phyloP scores from a whole-genome alignment of 768 basidiomycete species.

The Mycena rebaudengoi region DNA sequence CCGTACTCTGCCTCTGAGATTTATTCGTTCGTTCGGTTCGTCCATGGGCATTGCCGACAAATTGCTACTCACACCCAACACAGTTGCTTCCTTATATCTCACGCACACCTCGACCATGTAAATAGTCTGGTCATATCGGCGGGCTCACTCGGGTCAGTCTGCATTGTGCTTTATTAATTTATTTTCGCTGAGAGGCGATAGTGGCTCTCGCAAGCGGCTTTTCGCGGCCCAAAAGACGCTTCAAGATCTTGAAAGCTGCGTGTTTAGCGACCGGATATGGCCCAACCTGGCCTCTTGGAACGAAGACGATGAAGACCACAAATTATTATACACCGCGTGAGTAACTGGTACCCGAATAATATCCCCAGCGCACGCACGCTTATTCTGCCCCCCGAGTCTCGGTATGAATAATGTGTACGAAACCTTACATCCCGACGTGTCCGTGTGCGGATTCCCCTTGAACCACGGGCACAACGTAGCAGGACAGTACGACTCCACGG shows the following conservation, averaged over 20 bases:
- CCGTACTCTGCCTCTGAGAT: conserved; percentile 55
- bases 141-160: conserved; percentile 80
- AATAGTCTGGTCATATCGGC: conserved; percentile 84
- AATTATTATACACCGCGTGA: conserved; percentile 72
- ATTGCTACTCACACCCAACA: neutral
- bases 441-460: conserved; percentile 72
- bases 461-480: conserved; percentile 71
- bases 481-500: conserved; percentile 77
- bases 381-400: conserved; percentile 49
- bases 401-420: conserved; percentile 61
- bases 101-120: conserved; percentile 93
- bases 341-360: too few species aligned
- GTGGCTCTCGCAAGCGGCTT: conserved; percentile 68
- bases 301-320: conserved; percentile 64
- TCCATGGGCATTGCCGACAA: neutral
- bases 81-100: conserved; percentile 87
- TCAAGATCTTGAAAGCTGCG: conserved; percentile 69
- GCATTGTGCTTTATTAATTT: too few species aligned
- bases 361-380: too few species aligned
- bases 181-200: too few species aligned
- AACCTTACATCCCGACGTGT: conserved; percentile 60
- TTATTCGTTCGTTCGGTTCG: conserved; percentile 61
- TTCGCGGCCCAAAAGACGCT: conserved; percentile 69
- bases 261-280: conserved; percentile 86
- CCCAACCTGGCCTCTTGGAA: conserved; percentile 84